A percentile compares a stretch with the other conserved stretches of the same genome.
phyloP scores from a whole-genome alignment of 1,284 basidiomycete species.

The Leucoagaricus sp. region DNA sequence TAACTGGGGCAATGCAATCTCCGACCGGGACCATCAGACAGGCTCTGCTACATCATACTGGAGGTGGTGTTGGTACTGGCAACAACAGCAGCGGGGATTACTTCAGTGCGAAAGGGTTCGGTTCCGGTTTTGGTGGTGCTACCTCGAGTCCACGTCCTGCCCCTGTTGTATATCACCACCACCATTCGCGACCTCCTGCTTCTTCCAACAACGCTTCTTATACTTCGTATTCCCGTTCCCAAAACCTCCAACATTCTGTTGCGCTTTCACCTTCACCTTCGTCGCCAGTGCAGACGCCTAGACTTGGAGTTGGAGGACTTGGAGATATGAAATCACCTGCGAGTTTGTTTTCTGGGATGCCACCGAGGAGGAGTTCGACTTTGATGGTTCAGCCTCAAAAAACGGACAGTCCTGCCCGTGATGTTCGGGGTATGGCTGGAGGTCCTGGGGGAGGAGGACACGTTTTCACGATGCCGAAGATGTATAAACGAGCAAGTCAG shows the following conservation, averaged over 20 bases:
- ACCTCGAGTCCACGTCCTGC: conserved; percentile 2
- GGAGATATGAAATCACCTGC: background rate
- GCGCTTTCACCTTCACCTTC: conserved; percentile 5
- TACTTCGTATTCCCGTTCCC: background rate
- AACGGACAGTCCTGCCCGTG: background rate
- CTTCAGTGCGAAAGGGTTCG: conserved; percentile 4
- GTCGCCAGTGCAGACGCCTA: conserved; percentile 2
- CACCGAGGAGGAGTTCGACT: conserved; percentile 9
- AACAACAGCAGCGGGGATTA: background rate
- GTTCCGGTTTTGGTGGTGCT: background rate
- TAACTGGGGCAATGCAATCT: background rate
- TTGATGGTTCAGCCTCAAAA: background rate
- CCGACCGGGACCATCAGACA: conserved; percentile 9
- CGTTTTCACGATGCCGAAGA: conserved; percentile 38
- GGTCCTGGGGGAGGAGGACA: background rate
- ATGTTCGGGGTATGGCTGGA: background rate
- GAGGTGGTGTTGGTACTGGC: conserved; percentile 1
- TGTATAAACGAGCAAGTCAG: conserved; percentile 65
- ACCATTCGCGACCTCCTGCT: background rate
- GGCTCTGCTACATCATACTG: background rate
- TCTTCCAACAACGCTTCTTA: background rate
- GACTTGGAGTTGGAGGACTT: background rate
- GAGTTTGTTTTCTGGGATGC: background rate
- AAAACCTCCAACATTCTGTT: background rate
- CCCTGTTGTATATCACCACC: background rate